These are phyloP conservation scores for Ascoidea rubescens DNA, from an alignment of 805 yeast genomes.

Conservation along the genomic window DNA sequence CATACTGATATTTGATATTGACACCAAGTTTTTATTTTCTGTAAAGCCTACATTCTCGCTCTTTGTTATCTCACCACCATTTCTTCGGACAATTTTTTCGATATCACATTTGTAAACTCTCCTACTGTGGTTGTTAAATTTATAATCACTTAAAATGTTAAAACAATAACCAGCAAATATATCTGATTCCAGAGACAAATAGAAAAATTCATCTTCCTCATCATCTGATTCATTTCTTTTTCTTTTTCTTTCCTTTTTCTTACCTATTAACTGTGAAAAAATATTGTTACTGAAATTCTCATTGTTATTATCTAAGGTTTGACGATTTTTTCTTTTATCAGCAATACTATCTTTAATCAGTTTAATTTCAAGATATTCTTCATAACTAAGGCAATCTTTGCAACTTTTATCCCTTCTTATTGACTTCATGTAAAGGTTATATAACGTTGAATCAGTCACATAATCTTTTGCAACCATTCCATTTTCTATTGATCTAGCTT, in stretches of 20 bases:
- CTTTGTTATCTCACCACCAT: constrained; percentile 37
- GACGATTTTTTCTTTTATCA: constrained; percentile 18
- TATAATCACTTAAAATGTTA: constrained; percentile 38
- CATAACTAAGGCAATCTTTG: constrained; percentile 37
- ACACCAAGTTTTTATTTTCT: constrained; percentile 13
- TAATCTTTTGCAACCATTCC: constrained; percentile 31
- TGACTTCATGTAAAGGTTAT: constrained; percentile 59
- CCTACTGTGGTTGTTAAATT: constrained; percentile 9
- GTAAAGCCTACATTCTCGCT: constrained; percentile 16
- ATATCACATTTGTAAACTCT: constrained; percentile 23
- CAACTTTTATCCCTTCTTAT: constrained; percentile 59
- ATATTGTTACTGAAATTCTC: constrained; percentile 3
- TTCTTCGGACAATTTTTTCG: constrained; percentile 21
- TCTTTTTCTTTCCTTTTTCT: constrained; percentile 12
- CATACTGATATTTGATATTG: constrained; percentile 1
- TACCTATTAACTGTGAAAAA: constrained; percentile 4
- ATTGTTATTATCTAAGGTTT: constrained; percentile 13
- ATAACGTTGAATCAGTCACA: constrained; percentile 54
- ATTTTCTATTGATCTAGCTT: constrained; percentile 58
- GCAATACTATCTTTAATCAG: constrained; percentile 3
- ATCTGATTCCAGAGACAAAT: constrained; percentile 12
- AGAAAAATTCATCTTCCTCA: constrained; percentile 12
- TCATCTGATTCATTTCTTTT: constrained; percentile 12
- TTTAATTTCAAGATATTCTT: constrained; percentile 27
- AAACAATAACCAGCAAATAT: constrained; percentile 35